Evolutionary conservation across 441 rosid species (phyloP).

Genomic region (Manihot esculenta): DNA sequence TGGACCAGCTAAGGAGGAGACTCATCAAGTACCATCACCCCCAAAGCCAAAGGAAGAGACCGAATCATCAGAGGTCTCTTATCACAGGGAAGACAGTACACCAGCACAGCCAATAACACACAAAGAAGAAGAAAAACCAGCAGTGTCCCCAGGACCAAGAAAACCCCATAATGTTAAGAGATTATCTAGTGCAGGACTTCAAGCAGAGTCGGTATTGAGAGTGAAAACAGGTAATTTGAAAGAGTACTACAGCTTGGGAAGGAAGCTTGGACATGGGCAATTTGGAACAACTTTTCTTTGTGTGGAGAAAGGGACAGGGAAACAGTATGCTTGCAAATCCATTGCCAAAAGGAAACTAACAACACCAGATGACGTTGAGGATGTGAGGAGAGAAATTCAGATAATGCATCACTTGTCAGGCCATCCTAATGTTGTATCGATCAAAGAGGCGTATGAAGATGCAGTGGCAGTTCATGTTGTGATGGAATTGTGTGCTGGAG

Average conservation of each 20-base stretch:
- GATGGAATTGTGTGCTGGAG: constrained; percentile 96
- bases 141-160: constrained; percentile 29
- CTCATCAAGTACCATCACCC: neutral
- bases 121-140: constrained; percentile 27
- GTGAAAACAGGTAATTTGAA: constrained; percentile 75
- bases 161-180: constrained; percentile 59
- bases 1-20: neutral
- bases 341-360: constrained; percentile 77
- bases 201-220: constrained; percentile 67
- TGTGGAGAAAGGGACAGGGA: constrained; percentile 55
- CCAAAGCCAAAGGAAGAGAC: constrained; percentile 17
- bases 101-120: constrained; percentile 1
- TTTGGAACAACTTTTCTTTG: constrained; percentile 91
- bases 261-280: constrained; percentile 96
- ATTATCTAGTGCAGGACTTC: constrained; percentile 57
- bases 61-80: neutral
- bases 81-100: constrained; percentile 23
- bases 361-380: constrained; percentile 76
- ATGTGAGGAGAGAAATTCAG: constrained; percentile 90
- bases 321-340: constrained; percentile 82
- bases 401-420: constrained; percentile 97
- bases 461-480: constrained; percentile 87
- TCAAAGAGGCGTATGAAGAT: constrained; percentile 90
- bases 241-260: constrained; percentile 75
- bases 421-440: constrained; percentile 78